Percentiles rank a stretch among this genome's conserved stretches.
These are phyloP conservation scores for Porogramme epimiltina DNA, from an alignment of 1,284 basidiomycete species.

Conservation along the genomic window DNA sequence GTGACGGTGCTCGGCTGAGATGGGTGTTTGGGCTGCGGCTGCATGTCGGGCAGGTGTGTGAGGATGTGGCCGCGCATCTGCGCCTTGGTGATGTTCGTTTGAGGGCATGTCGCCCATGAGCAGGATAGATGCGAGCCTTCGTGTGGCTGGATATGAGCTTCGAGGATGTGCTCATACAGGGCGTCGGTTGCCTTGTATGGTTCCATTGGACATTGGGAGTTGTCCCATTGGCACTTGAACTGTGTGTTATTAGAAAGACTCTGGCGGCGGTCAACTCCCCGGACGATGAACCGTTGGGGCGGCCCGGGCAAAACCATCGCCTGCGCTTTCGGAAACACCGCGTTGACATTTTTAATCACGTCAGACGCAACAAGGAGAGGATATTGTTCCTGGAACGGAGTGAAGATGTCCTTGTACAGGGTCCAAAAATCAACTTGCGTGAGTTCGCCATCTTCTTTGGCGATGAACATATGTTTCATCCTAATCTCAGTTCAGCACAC, in stretches of 20 bases:
- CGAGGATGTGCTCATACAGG: slow-evolving; percentile 69
- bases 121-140: slow-evolving; percentile 53
- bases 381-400: slow-evolving; percentile 52
- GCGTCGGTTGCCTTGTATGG: slow-evolving; percentile 53
- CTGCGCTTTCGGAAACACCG: slow-evolving; percentile 77
- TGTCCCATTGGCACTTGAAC: slow-evolving; percentile 73
- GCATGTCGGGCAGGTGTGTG: slow-evolving; percentile 67
- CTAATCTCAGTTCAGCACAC: slow-evolving; percentile 39
- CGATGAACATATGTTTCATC: slow-evolving; percentile 82
- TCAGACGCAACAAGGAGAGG: slow-evolving; percentile 78
- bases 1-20: slow-evolving; percentile 72
- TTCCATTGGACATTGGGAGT: slow-evolving; percentile 50
- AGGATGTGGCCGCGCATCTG: slow-evolving; percentile 65
- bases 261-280: slow-evolving; percentile 72
- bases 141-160: slow-evolving; percentile 48
- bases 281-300: slow-evolving; percentile 77
- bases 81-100: slow-evolving; percentile 46
- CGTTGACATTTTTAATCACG: slow-evolving; percentile 83
- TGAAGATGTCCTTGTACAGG: slow-evolving; percentile 77
- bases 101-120: slow-evolving; percentile 66
- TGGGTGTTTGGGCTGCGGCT: slow-evolving; percentile 55
- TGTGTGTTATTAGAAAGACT: slow-evolving; percentile 53
- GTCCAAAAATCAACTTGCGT: slow-evolving; percentile 93
- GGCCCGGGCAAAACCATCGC: slow-evolving; percentile 80
- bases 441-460: slow-evolving; percentile 70